Evolutionary conservation across 2,329 filamentous ascomycete genomes (phyloP), one percentile per base, ranked within the genome.

Genomic region (Chrysosporium queenslandicum): DNA sequence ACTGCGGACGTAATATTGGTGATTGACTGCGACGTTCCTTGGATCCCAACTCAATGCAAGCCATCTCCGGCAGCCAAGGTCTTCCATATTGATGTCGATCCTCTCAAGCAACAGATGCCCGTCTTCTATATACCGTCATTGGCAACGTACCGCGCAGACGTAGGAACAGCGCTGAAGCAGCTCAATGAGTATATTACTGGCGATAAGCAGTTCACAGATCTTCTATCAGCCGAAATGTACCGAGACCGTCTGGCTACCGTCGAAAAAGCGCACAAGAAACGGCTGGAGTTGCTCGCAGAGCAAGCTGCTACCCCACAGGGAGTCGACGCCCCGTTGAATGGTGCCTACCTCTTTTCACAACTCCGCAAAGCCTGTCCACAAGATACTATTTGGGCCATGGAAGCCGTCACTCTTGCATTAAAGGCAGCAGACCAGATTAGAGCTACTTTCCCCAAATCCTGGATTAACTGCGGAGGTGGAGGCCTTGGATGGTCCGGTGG

Each of bases 11-110:
- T 88, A 9, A 94, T 96, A 54, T 59, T 96, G 0, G 83, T 95
- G 2, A 64, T 94, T 21, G 86, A 96, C 67, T 94, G 88, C 58
- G 90, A 96, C 63, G 88, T 95, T 0, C 90, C 90, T 0, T 96
- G 89, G 88, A 89, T 96, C 52, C 82, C 84, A n/a, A 92, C 87
- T 0, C 80, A 81, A 55, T 82, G 78, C 68, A 75, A 76, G 42
- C 82, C 82, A 0, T 74, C 71, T 2, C 66, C 71, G 1, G 68
- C 71, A 5, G 77, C 81, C 1, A 79, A 74, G 54, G 78, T 86
- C 56, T 76, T 79, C 53, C 82, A 86, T 59, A 71, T 86, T 46
- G 83, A 86, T 58, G 72, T 79, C 32, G 83, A 86, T 56, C 81
- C 82, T 1, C 68, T 86, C 20, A 86, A 86, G 70, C 80, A 84